These are phyloP conservation scores for Ustilago tritici DNA, from an alignment of 1,284 basidiomycete species.

Conservation along the genomic window DNA sequence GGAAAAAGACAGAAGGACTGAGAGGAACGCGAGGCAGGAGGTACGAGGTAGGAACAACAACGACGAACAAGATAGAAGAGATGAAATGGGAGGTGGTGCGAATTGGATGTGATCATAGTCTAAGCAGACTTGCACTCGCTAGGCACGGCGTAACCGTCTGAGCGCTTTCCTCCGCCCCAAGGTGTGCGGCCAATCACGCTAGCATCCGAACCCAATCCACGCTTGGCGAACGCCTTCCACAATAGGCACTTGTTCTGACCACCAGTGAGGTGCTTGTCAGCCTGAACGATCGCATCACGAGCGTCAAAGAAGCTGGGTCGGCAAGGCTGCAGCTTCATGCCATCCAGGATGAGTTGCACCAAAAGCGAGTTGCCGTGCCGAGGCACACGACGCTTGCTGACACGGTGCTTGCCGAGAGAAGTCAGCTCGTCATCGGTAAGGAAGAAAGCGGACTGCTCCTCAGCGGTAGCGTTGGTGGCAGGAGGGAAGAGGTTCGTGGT, in stretches of 20 bases:
- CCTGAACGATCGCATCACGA: conserved; percentile 90
- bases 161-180: conserved; percentile 88
- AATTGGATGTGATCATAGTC: not conserved
- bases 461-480: conserved; percentile 46
- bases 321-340: conserved; percentile 95
- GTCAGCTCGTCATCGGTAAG: conserved; percentile 50
- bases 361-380: conserved; percentile 90
- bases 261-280: conserved; percentile 88
- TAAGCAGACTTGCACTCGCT: conserved; percentile 66
- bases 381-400: conserved; percentile 78
- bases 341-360: conserved; percentile 87
- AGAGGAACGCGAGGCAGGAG: not conserved
- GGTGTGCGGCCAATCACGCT: conserved; percentile 77
- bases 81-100: not conserved
- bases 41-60: not conserved
- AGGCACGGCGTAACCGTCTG: conserved; percentile 72
- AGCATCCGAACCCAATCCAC: conserved; percentile 75
- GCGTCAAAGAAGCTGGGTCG: conserved; percentile 89
- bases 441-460: conserved; percentile 48
- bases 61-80: not conserved
- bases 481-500: conserved; percentile 54
- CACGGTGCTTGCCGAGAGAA: conserved; percentile 70
- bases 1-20: not conserved
- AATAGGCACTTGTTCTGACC: conserved; percentile 92
- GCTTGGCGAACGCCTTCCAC: conserved; percentile 85